Evolutionary conservation across 208 protist species (phyloP), one percentile per base, ranked within the genome.

Genomic region (Crithidia sp.): DNA sequence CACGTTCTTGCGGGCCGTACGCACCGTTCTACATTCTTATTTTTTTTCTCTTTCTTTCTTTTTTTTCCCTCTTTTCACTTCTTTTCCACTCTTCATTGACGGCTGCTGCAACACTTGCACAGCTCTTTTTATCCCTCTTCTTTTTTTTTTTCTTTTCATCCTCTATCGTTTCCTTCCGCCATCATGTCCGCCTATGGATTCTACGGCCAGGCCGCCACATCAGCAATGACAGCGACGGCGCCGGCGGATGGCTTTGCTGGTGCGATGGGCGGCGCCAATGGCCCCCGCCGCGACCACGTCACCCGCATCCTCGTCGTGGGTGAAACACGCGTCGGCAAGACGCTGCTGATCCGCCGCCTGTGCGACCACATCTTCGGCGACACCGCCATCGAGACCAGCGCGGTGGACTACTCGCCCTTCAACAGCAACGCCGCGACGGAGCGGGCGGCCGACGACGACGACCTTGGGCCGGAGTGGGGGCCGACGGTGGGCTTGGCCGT

Each of bases 251-350:
- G 28, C 28, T 28, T 28, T 28, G 28, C 0, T 28, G 28, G 28
- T 28, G 28, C 28, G 1, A 28, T 28, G 28, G 28, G 28, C 28
- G 28, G 28, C 28, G 28, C 28, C 28, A 28, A 28, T 28, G 28
- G 28, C 28, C 28, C 28, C 28, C 28, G 41, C 54, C 43, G 53
- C n/a, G 74, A 79, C 39, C 74, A 67, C 5, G 41, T 69, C 13
- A 79, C 74, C 0, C 86, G 86, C 40, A 79, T 96, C 64, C 88
- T 96, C 5, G 84, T 96, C 7, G 82, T 96, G 19, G 92, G 92
- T 12, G 85, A 94, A 43, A 86, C 86, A 28, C 67, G 82, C 44
- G 88, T 94, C 8, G 92, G 92, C 45, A 96, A 96, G 60, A 94
- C 89, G n/a, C 67, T 96, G 17, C 79, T 96, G 40, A 73, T 94